Percentiles rank a stretch among this genome's conserved stretches.
phyloP scores from a whole-genome alignment of 345 rosid species.

The Euphorbia pulcherrima region DNA sequence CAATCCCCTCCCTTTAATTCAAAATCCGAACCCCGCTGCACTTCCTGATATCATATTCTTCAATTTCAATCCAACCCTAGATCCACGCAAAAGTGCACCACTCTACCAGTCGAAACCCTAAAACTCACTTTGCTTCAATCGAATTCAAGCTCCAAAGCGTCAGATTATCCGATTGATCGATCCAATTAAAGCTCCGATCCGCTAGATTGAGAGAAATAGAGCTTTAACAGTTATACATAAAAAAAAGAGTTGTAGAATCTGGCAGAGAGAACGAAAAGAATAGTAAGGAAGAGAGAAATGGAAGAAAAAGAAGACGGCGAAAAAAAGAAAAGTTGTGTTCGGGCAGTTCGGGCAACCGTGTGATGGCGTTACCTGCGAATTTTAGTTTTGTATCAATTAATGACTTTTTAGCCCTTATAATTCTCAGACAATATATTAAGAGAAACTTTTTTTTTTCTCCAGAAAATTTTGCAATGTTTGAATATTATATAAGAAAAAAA shows the following conservation, averaged over 20 bases:
- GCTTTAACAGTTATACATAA: slow-evolving; percentile 15
- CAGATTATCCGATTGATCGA: slow-evolving; percentile 17
- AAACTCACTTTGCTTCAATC: slow-evolving; percentile 7
- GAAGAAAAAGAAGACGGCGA: slow-evolving; percentile 30
- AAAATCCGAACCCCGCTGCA: slow-evolving; percentile 1
- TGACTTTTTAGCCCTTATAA: too few species aligned
- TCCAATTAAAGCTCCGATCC: slow-evolving; percentile 38
- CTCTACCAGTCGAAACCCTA: slow-evolving; percentile 34
- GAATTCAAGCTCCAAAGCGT: not conserved
- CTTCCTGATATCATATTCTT: slow-evolving; percentile 4
- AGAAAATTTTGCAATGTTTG: too few species aligned
- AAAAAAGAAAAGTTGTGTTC: slow-evolving; percentile 34
- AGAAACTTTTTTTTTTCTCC: too few species aligned
- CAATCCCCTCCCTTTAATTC: slow-evolving; percentile 23
- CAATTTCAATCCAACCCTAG: slow-evolving; percentile 23
- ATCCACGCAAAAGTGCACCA: slow-evolving; percentile 23
- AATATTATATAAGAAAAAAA: too few species aligned
- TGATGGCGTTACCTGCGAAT: slow-evolving; percentile 22
- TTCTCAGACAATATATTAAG: too few species aligned
- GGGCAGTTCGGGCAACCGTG: slow-evolving; percentile 34
- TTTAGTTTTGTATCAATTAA: not conserved
- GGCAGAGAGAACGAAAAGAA: slow-evolving; percentile 21
- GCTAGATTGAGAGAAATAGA: slow-evolving; percentile 16
- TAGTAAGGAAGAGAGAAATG: slow-evolving; percentile 7
- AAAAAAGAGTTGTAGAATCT: slow-evolving; percentile 2